Conservation (phyloP, 305 asterid genomes). For the Fraxinus dipetala region DNA sequence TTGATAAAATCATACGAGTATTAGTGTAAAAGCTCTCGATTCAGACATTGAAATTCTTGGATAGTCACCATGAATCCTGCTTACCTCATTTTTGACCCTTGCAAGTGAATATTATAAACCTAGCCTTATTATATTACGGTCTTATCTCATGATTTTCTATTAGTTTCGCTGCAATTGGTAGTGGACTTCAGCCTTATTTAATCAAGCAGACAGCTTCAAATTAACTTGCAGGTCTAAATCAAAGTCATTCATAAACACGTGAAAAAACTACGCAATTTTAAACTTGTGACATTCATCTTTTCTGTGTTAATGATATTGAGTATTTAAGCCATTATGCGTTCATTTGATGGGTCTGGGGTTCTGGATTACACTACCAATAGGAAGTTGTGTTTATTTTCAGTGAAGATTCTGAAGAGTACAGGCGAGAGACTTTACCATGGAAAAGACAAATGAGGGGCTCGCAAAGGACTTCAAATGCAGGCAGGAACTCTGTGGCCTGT, state of each 20-base stretch:
- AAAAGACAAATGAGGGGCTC: conserved; percentile 47
- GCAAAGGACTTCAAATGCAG: conserved; percentile 51
- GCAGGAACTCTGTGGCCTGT: conserved; percentile 44
- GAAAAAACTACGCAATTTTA: not conserved
- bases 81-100: not conserved
- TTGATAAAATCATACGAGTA: not conserved
- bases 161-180: not conserved
- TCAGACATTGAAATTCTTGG: not conserved
- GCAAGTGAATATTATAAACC: not conserved
- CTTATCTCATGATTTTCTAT: not conserved
- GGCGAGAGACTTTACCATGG: conserved; percentile 50
- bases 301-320: not conserved
- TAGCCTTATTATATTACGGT: not conserved
- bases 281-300: not conserved
- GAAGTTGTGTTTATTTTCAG: conserved; percentile 41
- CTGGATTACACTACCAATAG: conserved; percentile 3
- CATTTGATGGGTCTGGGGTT: not conserved
- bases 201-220: not conserved
- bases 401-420: conserved; percentile 65
- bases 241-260: not conserved
- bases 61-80: not conserved
- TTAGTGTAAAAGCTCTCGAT: not conserved
- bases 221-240: not conserved
- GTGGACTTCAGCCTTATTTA: not conserved
- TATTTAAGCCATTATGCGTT: not conserved